Conservation (phyloP, 1,284 basidiomycete genomes). For the Leccinum fuscescens region DNA sequence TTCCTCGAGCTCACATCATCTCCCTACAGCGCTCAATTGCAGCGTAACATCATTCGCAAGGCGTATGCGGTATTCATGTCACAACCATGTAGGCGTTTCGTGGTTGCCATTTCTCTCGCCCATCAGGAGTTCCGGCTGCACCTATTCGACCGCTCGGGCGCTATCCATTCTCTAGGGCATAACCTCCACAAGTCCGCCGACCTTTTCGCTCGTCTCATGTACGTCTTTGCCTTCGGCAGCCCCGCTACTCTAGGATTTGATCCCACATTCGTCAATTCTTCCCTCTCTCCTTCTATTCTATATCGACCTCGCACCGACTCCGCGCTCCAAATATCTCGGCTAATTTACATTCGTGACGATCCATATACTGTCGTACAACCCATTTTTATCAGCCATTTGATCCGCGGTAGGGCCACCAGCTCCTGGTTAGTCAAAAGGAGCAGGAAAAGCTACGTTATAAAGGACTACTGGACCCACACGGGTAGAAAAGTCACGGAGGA, state of each 20-base stretch:
- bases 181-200: neutral
- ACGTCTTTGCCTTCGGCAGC: neutral
- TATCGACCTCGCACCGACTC: neutral
- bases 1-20: too few species aligned
- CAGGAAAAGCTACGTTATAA: neutral
- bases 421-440: neutral
- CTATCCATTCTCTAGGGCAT: neutral
- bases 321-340: neutral
- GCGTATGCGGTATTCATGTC: neutral
- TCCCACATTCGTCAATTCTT: neutral
- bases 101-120: neutral
- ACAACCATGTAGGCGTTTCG: neutral
- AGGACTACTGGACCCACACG: neutral
- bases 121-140: neutral
- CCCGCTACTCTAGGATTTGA: neutral
- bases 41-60: too few species aligned
- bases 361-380: neutral
- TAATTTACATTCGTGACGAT: neutral
- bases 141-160: too few species aligned
- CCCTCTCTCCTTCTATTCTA: neutral
- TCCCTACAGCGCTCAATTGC: too few species aligned
- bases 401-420: neutral
- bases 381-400: neutral
- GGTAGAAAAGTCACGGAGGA: neutral
- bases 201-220: neutral